phyloP scores from a whole-genome alignment of 192 early-diverging fungal species.

The Hyaloraphidium curvatum region DNA sequence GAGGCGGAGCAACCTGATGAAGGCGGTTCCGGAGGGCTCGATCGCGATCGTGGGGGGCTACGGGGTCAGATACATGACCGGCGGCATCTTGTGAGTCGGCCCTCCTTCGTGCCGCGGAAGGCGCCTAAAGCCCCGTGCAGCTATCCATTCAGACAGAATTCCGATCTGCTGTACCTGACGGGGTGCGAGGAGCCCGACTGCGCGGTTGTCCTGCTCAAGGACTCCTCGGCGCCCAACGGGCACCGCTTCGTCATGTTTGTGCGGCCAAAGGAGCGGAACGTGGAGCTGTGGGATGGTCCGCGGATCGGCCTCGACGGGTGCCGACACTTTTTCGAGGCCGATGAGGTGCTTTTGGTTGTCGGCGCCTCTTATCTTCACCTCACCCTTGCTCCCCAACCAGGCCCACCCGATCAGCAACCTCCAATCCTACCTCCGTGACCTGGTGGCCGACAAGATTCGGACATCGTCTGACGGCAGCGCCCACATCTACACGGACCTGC shows the following conservation, averaged over 20 bases:
- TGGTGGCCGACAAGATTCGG: slow-evolving; percentile 2
- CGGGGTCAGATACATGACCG: slow-evolving; percentile 61
- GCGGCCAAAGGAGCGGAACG: slow-evolving; percentile 43
- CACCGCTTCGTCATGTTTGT: too few relatives aligned
- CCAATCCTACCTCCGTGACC: slow-evolving; percentile 6
- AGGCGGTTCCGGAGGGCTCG: slow-evolving; percentile 37
- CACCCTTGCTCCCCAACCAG: slow-evolving; percentile 9
- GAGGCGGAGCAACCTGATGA: slow-evolving; percentile 44
- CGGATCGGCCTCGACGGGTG: slow-evolving; percentile 63
- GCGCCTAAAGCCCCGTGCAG: too few relatives aligned
- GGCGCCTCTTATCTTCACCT: neutral
- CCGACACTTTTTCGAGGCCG: slow-evolving; percentile 56
- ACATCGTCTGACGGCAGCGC: slow-evolving; percentile 5
- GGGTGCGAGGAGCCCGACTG: slow-evolving; percentile 89
- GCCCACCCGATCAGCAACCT: slow-evolving; percentile 15
- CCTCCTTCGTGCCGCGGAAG: too few relatives aligned
- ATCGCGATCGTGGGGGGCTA: slow-evolving; percentile 52
- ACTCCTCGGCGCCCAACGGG: slow-evolving; percentile 4
- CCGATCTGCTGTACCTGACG: slow-evolving; percentile 50
- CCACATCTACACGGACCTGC: slow-evolving; percentile 16
- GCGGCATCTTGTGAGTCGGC: slow-evolving; percentile 65
- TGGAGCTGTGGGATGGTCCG: slow-evolving; percentile 87
- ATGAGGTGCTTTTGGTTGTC: slow-evolving; percentile 30
- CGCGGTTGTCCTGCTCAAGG: slow-evolving; percentile 44
- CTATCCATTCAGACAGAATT: slow-evolving; percentile 83